Conservation (phyloP, 805 yeast species). For the Wickerhamomyces pijperi region DNA sequence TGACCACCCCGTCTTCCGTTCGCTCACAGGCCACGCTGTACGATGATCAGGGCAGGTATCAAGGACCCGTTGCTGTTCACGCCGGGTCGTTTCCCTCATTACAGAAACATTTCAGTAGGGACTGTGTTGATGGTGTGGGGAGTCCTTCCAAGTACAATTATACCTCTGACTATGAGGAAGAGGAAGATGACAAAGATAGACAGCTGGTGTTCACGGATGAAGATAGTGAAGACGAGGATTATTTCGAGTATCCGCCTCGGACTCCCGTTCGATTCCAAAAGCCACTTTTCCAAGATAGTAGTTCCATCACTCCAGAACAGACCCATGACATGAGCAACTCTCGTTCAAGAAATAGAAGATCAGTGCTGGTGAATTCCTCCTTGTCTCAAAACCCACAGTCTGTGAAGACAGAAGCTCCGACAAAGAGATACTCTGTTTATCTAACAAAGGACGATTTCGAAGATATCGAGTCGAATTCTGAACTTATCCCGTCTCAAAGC, state of each 20-base stretch:
- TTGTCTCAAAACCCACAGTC: neutral
- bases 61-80: neutral
- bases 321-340: too few relatives aligned
- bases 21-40: neutral
- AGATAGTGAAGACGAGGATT: neutral
- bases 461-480: too few relatives aligned
- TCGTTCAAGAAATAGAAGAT: neutral
- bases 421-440: neutral
- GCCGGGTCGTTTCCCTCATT: neutral
- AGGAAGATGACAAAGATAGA: neutral
- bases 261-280: neutral
- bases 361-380: neutral
- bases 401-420: neutral
- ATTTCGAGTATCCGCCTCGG: neutral
- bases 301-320: neutral
- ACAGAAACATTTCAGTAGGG: neutral
- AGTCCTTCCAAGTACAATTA: neutral
- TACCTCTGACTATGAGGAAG: neutral
- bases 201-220: neutral
- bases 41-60: neutral
- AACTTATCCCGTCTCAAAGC: neutral
- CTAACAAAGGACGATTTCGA: neutral
- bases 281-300: neutral
- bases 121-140: neutral
- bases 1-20: neutral